Base-by-base conservation (phyloP, 306 rosid genomes). In the Styphnolobium japonicum region DNA sequence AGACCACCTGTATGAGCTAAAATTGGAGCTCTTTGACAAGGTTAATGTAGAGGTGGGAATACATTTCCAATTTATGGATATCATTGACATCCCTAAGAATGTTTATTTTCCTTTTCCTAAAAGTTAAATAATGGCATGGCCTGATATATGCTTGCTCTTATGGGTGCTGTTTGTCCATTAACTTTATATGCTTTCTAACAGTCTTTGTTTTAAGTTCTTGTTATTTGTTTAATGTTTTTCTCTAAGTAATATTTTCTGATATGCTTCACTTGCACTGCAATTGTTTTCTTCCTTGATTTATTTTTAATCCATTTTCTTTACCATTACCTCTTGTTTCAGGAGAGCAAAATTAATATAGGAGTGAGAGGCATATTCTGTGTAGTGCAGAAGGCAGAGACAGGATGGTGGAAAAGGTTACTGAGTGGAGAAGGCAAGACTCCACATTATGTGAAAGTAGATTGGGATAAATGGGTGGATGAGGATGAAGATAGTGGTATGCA, bases 391-490 rank as follows among this genome's bases (percentile, higher is more conserved):
- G 93, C 91, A 10, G 91, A 92, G 82, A 67, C 22, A 0, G 90
- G 53, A 25, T 92, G 97, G 97, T 90, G 94, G 97, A 84, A 83
- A 31, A 90, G 71, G 80, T 85, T 92, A 4, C 64, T 92, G 71
- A 80, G 87, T 7, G 97, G 89, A 29, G 90, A 79, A 81, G 92
- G 88, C 33, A 92, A 85, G 85, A 74, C 87, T 12, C 97, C 97
- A 0, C 97, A 89, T 75, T 83, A 86, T 40, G 76, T 91, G 39
- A 91, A 91, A 83, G 91, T 91, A 77, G 97, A 91, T 71, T 91
- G 92, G 92, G 97, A 91, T 71, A 91, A 86, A 75, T 91, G 97
- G 93, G 93, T 89, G n/a, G 97, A 91, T 76, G 93, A 91, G 63
- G 92, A 91, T 49, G 97, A 89, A 18, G 93, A 91, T 10, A 67